phyloP scores from a whole-genome alignment of 805 yeast genomes.

The Yarrowia sp. region DNA sequence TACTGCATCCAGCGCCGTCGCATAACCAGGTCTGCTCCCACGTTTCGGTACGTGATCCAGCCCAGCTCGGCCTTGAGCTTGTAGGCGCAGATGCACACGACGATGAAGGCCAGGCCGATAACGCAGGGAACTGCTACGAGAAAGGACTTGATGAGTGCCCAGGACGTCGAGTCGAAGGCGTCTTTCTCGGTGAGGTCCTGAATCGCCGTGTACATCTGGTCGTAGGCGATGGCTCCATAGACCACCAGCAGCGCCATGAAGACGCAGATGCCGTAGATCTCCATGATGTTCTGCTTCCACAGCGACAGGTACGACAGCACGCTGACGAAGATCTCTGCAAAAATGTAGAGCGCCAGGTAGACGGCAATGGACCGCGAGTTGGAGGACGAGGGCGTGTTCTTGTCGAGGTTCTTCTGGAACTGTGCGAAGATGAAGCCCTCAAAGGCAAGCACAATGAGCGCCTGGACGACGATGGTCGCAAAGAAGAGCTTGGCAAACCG shows the following conservation, averaged over 20 bases:
- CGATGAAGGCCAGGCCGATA: slow-evolving; percentile 41
- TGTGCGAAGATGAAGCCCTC: slow-evolving; percentile 38
- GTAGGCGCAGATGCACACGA: slow-evolving; percentile 39
- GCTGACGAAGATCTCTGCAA: slow-evolving; percentile 47
- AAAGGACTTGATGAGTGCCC: slow-evolving; percentile 38
- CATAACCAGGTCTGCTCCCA: slow-evolving; percentile 48
- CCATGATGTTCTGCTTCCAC: slow-evolving; percentile 42
- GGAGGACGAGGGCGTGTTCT: slow-evolving; percentile 29
- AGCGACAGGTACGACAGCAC: slow-evolving; percentile 44
- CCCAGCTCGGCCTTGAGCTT: slow-evolving; percentile 44
- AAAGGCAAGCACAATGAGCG: slow-evolving; percentile 34
- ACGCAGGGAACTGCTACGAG: slow-evolving; percentile 47
- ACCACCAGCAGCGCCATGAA: slow-evolving; percentile 47
- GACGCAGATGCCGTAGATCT: slow-evolving; percentile 41
- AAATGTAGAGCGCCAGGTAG: slow-evolving; percentile 49
- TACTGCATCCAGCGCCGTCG: slow-evolving; percentile 40
- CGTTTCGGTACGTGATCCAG: slow-evolving; percentile 49
- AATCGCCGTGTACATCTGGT: slow-evolving; percentile 41
- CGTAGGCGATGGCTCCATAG: slow-evolving; percentile 49
- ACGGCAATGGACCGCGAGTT: slow-evolving; percentile 40
- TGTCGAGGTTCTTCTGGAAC: slow-evolving; percentile 33
- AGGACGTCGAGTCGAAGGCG: slow-evolving; percentile 27
- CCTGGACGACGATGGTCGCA: neutral
- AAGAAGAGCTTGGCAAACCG: neutral
- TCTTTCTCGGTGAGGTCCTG: slow-evolving; percentile 28